Base-by-base conservation (phyloP, 2,329 filamentous ascomycete species). In the Thermothelomyces thermophilus region DNA sequence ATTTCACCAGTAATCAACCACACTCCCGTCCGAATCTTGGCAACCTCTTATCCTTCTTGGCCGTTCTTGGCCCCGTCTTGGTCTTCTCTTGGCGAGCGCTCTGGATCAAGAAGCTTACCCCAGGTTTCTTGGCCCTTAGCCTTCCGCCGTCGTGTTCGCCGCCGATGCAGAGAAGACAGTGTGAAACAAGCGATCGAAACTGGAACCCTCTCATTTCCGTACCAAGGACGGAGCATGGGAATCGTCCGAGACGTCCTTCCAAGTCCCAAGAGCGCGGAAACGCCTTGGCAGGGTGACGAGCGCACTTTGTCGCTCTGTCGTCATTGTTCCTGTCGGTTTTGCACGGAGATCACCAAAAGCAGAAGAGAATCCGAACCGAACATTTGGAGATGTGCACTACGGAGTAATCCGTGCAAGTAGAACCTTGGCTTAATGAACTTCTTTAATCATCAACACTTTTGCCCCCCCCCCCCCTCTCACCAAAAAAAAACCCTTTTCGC, bases 31-130 rank as follows among this genome's bases (percentile, higher is more conserved):
- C 14, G 20, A 0, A 19, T 9, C 50, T 43, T 43, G 28, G 44
- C 44, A 5, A 5, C 46, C 42, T 48, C 31, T 51, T 37, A 43
- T 31, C 36, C 22, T 39, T 17, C 33, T 44, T 44, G 47, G 47
- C 34, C 13, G 2, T 39, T 10, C 44, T 35, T 46, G 44, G 35
- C 35, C 26, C n/a, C 13, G 33, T 11, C 42, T 45, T 45, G 45
- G 36, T 36, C 26, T 13, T 8, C 22, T 20, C 41, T 43, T 43
- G 41, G 41, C 41, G 11, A 9, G 22, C 2, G 22, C 22, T 43
- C 30, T 24, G 17, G 19, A 17, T 28, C 31, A 44, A 24, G 31
- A 34, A 30, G 11, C 19, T 43, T 41, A 7, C 9, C 39, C 24
- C 22, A 20, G 11, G 33, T 35, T 16, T 16, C 33, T 35, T 35